Percentiles rank a stretch among this genome's conserved stretches.
phyloP scores from a whole-genome alignment of 345 rosid genomes.

The Litchi chinensis region DNA sequence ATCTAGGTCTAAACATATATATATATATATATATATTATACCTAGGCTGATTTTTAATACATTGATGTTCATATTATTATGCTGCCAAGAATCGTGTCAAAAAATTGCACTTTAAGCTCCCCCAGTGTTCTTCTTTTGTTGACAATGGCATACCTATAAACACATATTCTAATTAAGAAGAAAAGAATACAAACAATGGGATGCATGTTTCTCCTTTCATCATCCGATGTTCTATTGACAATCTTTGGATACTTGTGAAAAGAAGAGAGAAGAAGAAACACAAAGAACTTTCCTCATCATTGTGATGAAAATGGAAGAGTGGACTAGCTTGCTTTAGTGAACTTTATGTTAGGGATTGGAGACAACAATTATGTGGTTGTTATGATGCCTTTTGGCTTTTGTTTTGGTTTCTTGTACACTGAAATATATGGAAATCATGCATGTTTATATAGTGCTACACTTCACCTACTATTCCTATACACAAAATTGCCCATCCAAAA shows the following conservation, averaged over 20 bases:
- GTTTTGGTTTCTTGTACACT: constrained; percentile 13
- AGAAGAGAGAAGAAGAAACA: not conserved
- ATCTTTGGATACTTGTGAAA: constrained; percentile 18
- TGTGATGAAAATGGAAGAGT: constrained; percentile 16
- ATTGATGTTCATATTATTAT: not conserved
- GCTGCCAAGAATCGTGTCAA: not conserved
- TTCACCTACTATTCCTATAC: not conserved
- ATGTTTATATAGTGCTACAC: not conserved
- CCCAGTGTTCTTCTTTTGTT: not conserved
- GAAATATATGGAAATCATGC: constrained; percentile 13
- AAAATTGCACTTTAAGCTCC: not conserved
- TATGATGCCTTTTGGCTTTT: not conserved
- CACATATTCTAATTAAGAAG: not conserved
- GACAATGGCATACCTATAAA: not conserved
- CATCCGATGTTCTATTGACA: not conserved
- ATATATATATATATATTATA: too few species aligned
- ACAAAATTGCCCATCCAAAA: too few species aligned
- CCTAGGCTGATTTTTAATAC: too few species aligned
- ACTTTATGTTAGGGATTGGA: constrained; percentile 13
- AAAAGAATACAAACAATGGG: not conserved
- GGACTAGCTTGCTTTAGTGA: not conserved
- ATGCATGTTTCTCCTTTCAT: not conserved
- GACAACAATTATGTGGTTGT: not conserved
- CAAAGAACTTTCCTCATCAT: constrained; percentile 10
- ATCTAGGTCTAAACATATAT: too few species aligned